Evolutionary conservation across 1,284 basidiomycete species (phyloP).

Genomic region (Termitomyces sp.): DNA sequence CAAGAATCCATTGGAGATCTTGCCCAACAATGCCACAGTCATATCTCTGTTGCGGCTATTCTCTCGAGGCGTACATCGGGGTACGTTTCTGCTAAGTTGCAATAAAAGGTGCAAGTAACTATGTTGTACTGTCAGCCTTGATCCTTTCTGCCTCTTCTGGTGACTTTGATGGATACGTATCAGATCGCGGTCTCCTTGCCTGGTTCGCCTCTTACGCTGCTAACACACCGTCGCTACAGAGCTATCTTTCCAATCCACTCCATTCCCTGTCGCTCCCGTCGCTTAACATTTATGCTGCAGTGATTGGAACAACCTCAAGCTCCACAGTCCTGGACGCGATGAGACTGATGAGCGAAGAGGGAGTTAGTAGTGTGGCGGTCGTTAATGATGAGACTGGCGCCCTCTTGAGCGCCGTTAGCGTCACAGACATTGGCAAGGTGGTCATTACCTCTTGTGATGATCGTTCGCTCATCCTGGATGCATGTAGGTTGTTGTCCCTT

Average conservation of each 20-base stretch:
- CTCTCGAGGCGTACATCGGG: conserved; percentile 64
- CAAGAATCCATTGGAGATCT: conserved; percentile 67
- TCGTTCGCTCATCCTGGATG: not conserved
- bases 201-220: conserved; percentile 58
- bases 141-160: conserved; percentile 37
- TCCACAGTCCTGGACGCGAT: conserved; percentile 69
- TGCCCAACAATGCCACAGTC: conserved; percentile 58
- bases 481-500: conserved; percentile 62
- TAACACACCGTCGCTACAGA: conserved; percentile 41
- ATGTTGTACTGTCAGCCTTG: conserved; percentile 35
- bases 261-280: conserved; percentile 57
- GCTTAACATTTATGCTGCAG: conserved; percentile 53
- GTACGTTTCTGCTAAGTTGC: conserved; percentile 25
- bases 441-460: not conserved
- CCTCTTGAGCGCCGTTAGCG: conserved; percentile 69
- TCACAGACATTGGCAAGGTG: conserved; percentile 72
- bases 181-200: conserved; percentile 54
- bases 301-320: conserved; percentile 52
- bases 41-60: conserved; percentile 62
- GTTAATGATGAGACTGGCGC: conserved; percentile 56
- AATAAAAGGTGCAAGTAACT: not conserved
- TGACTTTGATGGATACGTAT: conserved; percentile 51
- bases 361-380: conserved; percentile 74
- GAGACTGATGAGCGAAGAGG: conserved; percentile 74
- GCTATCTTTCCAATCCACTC: conserved; percentile 54